These are phyloP conservation scores for Oxytropis ochrocephala DNA, from an alignment of 306 rosid genomes.

Conservation along the genomic window DNA sequence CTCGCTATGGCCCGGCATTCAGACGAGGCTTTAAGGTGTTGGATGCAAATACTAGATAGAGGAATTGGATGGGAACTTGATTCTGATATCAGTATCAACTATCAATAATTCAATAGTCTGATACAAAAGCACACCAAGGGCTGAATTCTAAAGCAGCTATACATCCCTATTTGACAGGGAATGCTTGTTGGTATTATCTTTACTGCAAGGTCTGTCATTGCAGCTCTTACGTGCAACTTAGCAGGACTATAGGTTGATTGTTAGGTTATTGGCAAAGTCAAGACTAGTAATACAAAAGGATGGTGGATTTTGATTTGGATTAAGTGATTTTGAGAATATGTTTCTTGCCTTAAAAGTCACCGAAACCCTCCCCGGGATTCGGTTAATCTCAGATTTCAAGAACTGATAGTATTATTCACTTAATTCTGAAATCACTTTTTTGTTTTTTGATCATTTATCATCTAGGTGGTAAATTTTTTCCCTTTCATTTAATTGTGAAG, in stretches of 20 bases:
- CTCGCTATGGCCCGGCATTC: background rate
- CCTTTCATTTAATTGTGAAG: conserved; percentile 9
- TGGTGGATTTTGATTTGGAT: conserved; percentile 34
- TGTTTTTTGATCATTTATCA: background rate
- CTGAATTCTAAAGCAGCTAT: conserved; percentile 59
- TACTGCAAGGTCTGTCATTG: conserved; percentile 56
- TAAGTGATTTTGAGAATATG: too few relatives aligned
- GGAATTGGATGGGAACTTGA: conserved; percentile 64
- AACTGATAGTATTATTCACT: too few relatives aligned
- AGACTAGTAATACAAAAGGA: conserved; percentile 37
- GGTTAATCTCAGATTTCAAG: too few relatives aligned
- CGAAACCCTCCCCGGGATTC: too few relatives aligned
- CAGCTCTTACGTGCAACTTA: conserved; percentile 54
- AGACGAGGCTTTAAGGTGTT: conserved; percentile 50
- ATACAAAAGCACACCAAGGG: conserved; percentile 50
- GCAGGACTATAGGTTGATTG: conserved; percentile 43
- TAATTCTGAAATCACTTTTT: background rate
- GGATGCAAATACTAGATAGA: conserved; percentile 45
- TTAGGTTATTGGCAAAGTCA: conserved; percentile 51
- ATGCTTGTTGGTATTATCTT: conserved; percentile 46
- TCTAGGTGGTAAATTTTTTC: background rate
- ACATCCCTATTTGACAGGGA: conserved; percentile 55
- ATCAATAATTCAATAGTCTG: conserved; percentile 55
- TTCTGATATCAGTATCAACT: conserved; percentile 32
- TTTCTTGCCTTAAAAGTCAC: too few relatives aligned